Percentiles rank a stretch among this genome's conserved stretches.
phyloP scores from a whole-genome alignment of 2,329 filamentous ascomycete genomes.

The Aspergillus calidoustus region DNA sequence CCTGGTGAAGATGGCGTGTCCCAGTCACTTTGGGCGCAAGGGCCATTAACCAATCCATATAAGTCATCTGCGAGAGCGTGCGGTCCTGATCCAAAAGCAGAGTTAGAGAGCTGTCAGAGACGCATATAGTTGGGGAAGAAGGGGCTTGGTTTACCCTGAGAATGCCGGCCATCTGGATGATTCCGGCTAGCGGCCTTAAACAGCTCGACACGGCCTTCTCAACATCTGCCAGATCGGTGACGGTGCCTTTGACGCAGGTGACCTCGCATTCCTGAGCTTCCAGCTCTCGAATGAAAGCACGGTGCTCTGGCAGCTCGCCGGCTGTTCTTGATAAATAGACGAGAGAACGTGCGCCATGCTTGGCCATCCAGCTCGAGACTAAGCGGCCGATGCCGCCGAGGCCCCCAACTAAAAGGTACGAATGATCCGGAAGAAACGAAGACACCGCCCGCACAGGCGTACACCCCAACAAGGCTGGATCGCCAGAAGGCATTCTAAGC shows the following conservation, averaged over 20 bases:
- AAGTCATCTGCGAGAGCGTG: slow-evolving; percentile 33
- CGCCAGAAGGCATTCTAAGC: slow-evolving; percentile 14
- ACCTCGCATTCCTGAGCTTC: slow-evolving; percentile 7
- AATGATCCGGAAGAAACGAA: neutral
- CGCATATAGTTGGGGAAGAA: slow-evolving; percentile 8
- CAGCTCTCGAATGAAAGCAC: slow-evolving; percentile 11
- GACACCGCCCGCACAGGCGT: too few relatives aligned
- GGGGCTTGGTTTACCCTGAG: too few relatives aligned
- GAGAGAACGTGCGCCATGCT: slow-evolving; percentile 24
- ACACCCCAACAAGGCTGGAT: neutral
- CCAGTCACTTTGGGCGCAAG: slow-evolving; percentile 37
- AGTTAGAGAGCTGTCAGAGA: neutral
- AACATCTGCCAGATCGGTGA: slow-evolving; percentile 10
- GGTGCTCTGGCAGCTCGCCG: slow-evolving; percentile 16
- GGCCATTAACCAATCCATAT: slow-evolving; percentile 34
- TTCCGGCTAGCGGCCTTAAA: slow-evolving; percentile 18
- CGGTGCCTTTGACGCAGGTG: slow-evolving; percentile 3
- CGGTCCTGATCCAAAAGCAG: neutral
- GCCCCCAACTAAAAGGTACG: slow-evolving; percentile 24
- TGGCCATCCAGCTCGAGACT: slow-evolving; percentile 22
- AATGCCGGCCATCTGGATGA: slow-evolving; percentile 23
- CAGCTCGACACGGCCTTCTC: neutral
- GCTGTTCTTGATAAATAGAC: slow-evolving; percentile 19
- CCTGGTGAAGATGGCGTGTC: slow-evolving; percentile 35
- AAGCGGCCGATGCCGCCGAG: slow-evolving; percentile 24